Evolutionary conservation across 108 stramenopile genomes (phyloP), one percentile per base, ranked within the genome.

Genomic region (Asterionellopsis glacialis): DNA sequence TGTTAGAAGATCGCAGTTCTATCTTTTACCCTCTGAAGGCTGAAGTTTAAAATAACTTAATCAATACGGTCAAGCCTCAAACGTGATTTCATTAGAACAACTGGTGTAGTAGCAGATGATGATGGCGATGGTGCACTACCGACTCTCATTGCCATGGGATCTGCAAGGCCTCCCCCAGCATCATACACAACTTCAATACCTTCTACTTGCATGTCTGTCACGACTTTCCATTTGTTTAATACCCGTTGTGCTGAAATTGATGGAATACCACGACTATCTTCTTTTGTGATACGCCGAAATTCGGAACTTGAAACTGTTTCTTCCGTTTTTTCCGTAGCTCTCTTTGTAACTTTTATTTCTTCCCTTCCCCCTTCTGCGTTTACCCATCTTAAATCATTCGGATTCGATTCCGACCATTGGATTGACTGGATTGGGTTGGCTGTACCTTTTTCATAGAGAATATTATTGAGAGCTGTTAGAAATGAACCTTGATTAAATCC

Each of bases 301-400:
- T 91, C 87, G 13, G 81, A 85, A 40, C 70, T 72, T 2, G 76
- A 84, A 11, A 88, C 69, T 3, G 42, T 47, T 39, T 77, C 65
- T 14, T 61, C 72, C 25, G 61, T 69, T 12, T 64, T 55, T 67
- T 85, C 85, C 7, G 71, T 74, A 9, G 87, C 72, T 12, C 90
- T 78, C 57, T 91, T 91, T 9, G 90, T 91, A 9, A 87, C 85
- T 61, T 84, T 88, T 55, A 91, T 72, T 69, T 91, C 87, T 50
- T 82, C 82, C 22, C 64, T 65, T 18, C 68, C 64, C 21, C 90
- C 90, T 75, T 84, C 81, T 10, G 60, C 38, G 0, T 79, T 45
- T 6, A 64, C 64, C 5, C 85, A 45, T 5, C 69, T 65, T 61
- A 77, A 49, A 64, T 81, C 84, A 55, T 91, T 91, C 13, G 90